Conservation (phyloP, 768 basidiomycete genomes). For the Auricularia heimuer region DNA sequence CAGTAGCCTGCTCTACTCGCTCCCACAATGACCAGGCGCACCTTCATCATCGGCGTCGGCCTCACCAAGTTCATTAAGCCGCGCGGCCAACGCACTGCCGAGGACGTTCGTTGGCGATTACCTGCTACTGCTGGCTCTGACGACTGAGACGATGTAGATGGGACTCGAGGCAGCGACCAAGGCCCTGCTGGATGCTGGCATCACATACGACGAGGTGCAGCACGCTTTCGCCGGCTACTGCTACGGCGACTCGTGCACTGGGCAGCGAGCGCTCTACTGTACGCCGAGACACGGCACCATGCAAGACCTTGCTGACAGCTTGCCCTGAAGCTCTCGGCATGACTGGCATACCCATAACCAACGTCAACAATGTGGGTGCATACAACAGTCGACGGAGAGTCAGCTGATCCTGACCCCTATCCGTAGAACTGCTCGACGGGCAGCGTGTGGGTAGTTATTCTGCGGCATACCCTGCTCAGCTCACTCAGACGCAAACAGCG, state of each 20-base stretch:
- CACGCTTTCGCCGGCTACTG: conserved; percentile 69
- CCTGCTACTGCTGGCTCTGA: neutral
- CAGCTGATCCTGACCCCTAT: neutral
- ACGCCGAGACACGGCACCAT: neutral
- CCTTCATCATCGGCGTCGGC: conserved; percentile 64
- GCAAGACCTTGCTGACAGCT: neutral
- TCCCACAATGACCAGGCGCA: conserved; percentile 10
- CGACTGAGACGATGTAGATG: conserved; percentile 39
- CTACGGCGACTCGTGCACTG: conserved; percentile 71
- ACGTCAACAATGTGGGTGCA: conserved; percentile 56
- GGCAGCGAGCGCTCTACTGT: conserved; percentile 40
- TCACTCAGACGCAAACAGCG: conserved; percentile 27
- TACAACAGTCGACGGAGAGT: neutral
- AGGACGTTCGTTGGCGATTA: conserved; percentile 43
- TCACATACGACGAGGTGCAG: conserved; percentile 70
- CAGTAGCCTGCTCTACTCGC: neutral
- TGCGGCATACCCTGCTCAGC: neutral
- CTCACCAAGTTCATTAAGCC: conserved; percentile 76
- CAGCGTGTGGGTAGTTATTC: conserved; percentile 21
- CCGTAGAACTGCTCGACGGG: conserved; percentile 65
- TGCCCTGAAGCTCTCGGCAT: conserved; percentile 50
- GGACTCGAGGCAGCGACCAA: conserved; percentile 82
- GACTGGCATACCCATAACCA: conserved; percentile 74
- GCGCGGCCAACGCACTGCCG: conserved; percentile 33
- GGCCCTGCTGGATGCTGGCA: conserved; percentile 79